Evolutionary conservation across 2,329 filamentous ascomycete genomes (phyloP).

Genomic region (Diaporthe sp.): DNA sequence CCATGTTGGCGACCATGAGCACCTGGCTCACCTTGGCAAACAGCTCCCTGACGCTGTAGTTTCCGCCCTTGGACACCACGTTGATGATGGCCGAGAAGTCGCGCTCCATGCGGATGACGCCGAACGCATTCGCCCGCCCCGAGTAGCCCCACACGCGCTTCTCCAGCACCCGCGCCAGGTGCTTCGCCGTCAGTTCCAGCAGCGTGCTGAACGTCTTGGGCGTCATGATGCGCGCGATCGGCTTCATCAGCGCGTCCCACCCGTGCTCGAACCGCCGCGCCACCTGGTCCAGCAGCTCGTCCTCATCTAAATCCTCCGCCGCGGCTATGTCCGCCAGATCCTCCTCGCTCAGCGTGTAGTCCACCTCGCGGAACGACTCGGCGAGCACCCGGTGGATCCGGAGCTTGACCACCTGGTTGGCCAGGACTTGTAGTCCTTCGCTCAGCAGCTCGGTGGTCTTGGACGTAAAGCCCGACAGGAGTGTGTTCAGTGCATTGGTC

Average conservation of each 20-base stretch:
- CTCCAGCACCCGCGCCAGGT: conserved; percentile 84
- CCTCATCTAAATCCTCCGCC: conserved; percentile 66
- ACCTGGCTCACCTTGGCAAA: conserved; percentile 86
- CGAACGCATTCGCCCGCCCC: conserved; percentile 83
- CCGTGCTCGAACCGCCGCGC: conserved; percentile 83
- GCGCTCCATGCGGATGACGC: conserved; percentile 85
- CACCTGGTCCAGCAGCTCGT: conserved; percentile 74
- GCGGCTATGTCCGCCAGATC: conserved; percentile 69
- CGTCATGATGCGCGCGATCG: conserved; percentile 87
- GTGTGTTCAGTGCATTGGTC: conserved; percentile 72
- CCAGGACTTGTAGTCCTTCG: conserved; percentile 88
- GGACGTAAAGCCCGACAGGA: conserved; percentile 78
- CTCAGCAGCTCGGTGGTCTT: conserved; percentile 87
- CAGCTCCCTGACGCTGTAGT: conserved; percentile 82
- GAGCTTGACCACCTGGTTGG: conserved; percentile 87
- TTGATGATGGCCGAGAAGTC: conserved; percentile 83
- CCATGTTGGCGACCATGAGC: conserved; percentile 90
- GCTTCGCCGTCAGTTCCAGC: conserved; percentile 78
- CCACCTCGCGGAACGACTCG: conserved; percentile 91
- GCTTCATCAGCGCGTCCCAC: conserved; percentile 88
- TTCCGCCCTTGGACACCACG: conserved; percentile 75
- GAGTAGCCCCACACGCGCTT: conserved; percentile 87
- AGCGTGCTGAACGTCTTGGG: conserved; percentile 81
- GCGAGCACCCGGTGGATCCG: conserved; percentile 86
- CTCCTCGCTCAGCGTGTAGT: conserved; percentile 80